Conservation (phyloP, 495 filamentous ascomycete species). For the Tuber borchii region DNA sequence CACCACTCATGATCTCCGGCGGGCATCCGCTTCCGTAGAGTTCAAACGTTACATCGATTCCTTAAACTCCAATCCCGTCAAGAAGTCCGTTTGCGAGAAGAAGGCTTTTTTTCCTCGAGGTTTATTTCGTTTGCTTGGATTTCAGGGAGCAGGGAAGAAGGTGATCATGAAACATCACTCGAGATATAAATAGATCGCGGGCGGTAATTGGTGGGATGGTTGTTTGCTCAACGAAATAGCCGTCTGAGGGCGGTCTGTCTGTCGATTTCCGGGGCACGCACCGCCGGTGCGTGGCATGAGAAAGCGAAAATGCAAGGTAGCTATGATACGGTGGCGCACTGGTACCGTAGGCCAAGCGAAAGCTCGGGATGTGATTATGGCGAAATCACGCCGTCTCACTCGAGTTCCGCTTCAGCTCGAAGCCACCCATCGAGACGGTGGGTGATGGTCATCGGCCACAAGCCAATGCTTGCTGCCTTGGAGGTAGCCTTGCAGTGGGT, state of each 20-base stretch:
- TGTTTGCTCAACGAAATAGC: not conserved
- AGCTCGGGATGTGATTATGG: not conserved
- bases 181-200: not conserved
- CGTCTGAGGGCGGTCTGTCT: not conserved
- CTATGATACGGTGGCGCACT: not conserved
- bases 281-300: not conserved
- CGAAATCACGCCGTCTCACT: not conserved
- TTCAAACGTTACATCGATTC: not conserved
- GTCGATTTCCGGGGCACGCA: not conserved
- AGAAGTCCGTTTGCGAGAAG: not conserved
- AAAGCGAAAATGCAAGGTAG: not conserved
- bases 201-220: not conserved
- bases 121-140: not conserved
- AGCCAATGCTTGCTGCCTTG: not conserved
- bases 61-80: not conserved
- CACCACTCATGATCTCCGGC: not conserved
- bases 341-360: not conserved
- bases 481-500: not conserved
- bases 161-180: conserved; percentile 3
- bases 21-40: not conserved
- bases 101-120: not conserved
- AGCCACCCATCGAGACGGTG: not conserved
- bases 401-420: not conserved
- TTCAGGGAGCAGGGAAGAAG: not conserved
- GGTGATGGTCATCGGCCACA: not conserved